These are phyloP conservation scores for Tetrastigma voinierianum DNA, from an alignment of 164 flowering plant species.

Conservation along the genomic window DNA sequence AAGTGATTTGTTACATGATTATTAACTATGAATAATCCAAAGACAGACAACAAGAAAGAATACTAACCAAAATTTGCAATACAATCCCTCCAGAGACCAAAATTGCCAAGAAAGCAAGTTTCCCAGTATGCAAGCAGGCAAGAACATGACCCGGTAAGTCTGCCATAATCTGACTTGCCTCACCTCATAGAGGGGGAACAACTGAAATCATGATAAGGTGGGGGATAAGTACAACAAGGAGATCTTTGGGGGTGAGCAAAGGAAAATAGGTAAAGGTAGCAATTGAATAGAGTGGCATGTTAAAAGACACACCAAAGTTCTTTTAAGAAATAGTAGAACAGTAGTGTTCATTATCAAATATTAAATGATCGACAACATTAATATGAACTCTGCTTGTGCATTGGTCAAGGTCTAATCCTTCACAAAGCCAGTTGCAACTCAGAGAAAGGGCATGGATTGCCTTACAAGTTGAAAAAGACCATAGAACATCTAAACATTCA, in stretches of 20 bases:
- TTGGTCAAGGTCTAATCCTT: no score
- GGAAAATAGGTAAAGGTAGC: not conserved
- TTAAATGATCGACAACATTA: no score
- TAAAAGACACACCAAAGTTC: not conserved
- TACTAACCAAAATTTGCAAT: constrained; percentile 74
- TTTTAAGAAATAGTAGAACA: not conserved
- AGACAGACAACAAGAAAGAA: not conserved
- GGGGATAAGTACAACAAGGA: not conserved
- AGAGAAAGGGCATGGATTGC: no score
- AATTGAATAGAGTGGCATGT: not conserved
- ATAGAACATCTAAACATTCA: no score
- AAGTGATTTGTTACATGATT: not conserved
- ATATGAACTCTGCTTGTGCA: no score
- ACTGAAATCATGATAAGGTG: not conserved
- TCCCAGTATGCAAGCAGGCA: constrained; percentile 74
- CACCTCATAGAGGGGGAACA: constrained; percentile 26
- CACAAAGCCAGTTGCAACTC: no score
- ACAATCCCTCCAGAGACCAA: constrained; percentile 90
- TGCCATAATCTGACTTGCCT: constrained; percentile 48
- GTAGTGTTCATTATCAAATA: no score
- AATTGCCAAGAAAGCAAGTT: constrained; percentile 83
- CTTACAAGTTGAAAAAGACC: no score
- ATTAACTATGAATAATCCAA: not conserved
- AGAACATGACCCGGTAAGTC: constrained; percentile 68
- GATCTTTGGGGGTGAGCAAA: not conserved